Conservation (phyloP, 176 grass and related monocot species). For the Phoenix dactylifera region DNA sequence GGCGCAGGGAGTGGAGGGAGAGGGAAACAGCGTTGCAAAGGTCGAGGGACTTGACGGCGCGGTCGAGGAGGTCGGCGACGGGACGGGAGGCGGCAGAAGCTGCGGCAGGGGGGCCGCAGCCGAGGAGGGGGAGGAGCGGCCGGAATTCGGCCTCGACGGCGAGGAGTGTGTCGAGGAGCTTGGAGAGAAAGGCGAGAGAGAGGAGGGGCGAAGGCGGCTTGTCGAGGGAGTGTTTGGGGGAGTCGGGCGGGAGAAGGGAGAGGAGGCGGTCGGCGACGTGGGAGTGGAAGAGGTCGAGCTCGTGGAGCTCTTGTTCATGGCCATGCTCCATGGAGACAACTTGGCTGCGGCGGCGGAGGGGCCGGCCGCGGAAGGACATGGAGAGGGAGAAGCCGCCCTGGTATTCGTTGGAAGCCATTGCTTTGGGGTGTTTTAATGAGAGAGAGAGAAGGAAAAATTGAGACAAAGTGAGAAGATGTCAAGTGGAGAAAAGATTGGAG, state of each 20-base stretch:
- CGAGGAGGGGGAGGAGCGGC: slow-evolving; percentile 21
- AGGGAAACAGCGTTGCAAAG: slow-evolving; percentile 69
- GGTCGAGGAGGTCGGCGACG: slow-evolving; percentile 63
- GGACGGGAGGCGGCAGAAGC: slow-evolving; percentile 53
- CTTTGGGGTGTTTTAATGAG: too few species aligned
- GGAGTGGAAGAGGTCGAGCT: slow-evolving; percentile 51
- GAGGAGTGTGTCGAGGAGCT: slow-evolving; percentile 61
- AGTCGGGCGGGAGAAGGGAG: slow-evolving; percentile 17
- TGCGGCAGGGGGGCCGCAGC: slow-evolving; percentile 24
- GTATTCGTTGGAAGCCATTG: too few species aligned
- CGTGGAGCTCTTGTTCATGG: slow-evolving; percentile 51
- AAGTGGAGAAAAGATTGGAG: too few species aligned
- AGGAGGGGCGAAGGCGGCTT: slow-evolving; percentile 14
- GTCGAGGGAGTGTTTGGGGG: too few species aligned
- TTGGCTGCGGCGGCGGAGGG: slow-evolving; percentile 42
- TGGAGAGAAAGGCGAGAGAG: slow-evolving; percentile 66
- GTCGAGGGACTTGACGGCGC: slow-evolving; percentile 70
- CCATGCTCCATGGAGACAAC: slow-evolving; percentile 65
- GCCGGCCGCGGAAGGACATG: slow-evolving; percentile 36
- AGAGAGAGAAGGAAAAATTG: too few species aligned
- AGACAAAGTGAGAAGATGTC: too few species aligned
- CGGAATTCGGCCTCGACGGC: slow-evolving; percentile 53
- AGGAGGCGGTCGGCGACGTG: slow-evolving; percentile 57
- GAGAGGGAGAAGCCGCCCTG: slow-evolving; percentile 29
- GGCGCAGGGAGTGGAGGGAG: slow-evolving; percentile 52